Conservation (phyloP, 164 flowering plant genomes). For the Echeveria elegans region DNA sequence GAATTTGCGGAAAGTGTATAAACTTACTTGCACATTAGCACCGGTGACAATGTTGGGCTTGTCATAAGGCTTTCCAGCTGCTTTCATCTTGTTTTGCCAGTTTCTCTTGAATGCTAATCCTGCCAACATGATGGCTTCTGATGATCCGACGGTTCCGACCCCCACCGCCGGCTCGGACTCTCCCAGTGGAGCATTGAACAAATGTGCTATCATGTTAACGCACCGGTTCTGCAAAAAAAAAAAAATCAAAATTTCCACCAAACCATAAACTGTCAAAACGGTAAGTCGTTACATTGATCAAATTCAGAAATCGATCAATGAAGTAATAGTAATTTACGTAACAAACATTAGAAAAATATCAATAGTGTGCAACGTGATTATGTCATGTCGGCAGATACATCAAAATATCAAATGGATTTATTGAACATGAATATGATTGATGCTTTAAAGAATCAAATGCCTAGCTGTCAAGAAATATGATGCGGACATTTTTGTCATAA, state of each 20-base stretch:
- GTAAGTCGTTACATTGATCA: too few relatives aligned
- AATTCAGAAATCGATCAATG: too few relatives aligned
- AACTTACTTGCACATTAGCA: conserved; percentile 7
- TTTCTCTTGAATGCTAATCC: conserved; percentile 10
- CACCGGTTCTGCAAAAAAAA: not conserved
- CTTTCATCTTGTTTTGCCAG: conserved; percentile 12
- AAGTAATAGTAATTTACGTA: too few relatives aligned
- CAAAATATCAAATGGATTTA: too few relatives aligned
- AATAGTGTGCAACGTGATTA: too few relatives aligned
- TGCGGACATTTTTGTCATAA: too few relatives aligned
- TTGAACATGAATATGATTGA: too few relatives aligned
- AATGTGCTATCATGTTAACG: conserved; percentile 2
- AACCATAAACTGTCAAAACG: too few relatives aligned
- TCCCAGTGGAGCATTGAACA: conserved; percentile 6
- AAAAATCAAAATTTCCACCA: not conserved
- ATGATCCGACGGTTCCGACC: conserved; percentile 7
- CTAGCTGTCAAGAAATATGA: too few relatives aligned
- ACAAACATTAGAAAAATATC: too few relatives aligned
- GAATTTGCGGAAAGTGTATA: not conserved
- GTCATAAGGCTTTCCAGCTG: conserved; percentile 6
- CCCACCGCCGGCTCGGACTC: conserved; percentile 6
- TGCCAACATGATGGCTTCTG: conserved; percentile 10
- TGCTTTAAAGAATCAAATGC: too few relatives aligned
- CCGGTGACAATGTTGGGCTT: conserved; percentile 12
- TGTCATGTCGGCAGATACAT: too few relatives aligned